These are phyloP conservation scores for Starmerella sp. DNA, from an alignment of 805 yeast species.

Conservation along the genomic window DNA sequence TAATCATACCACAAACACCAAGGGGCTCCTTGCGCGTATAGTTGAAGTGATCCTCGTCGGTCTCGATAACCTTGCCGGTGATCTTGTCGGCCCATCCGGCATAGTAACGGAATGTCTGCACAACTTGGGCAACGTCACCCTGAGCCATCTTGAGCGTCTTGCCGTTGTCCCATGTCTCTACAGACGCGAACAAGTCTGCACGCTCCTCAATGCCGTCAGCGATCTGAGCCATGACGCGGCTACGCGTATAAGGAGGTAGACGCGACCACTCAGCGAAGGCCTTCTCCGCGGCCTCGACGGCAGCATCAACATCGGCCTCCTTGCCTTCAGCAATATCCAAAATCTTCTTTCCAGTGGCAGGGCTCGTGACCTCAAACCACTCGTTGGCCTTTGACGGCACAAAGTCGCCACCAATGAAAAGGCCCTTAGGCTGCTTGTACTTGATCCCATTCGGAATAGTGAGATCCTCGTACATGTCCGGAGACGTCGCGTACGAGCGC, in stretches of 20 bases:
- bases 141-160: conserved; percentile 41
- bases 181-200: conserved; percentile 59
- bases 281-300: conserved; percentile 72
- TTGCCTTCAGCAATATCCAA: conserved; percentile 64
- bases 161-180: conserved; percentile 86
- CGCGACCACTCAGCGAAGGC: conserved; percentile 68
- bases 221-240: conserved; percentile 50
- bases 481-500: conserved; percentile 4
- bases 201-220: conserved; percentile 72
- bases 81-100: conserved; percentile 71
- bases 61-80: conserved; percentile 50
- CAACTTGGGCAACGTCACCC: conserved; percentile 47
- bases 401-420: conserved; percentile 68
- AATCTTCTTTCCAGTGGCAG: conserved; percentile 64
- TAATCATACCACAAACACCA: conserved; percentile 57
- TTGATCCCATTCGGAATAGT: conserved; percentile 25
- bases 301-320: conserved; percentile 68
- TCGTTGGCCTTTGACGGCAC: conserved; percentile 42
- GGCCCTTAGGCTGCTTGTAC: conserved; percentile 61
- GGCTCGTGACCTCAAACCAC: conserved; percentile 54
- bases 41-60: conserved; percentile 48
- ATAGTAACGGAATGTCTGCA: conserved; percentile 48
- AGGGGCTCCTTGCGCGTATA: conserved; percentile 58
- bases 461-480: conserved; percentile 8
- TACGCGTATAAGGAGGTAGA: conserved; percentile 57